phyloP scores from a whole-genome alignment of 2,329 filamentous ascomycete genomes.

The Mycogone perniciosa region DNA sequence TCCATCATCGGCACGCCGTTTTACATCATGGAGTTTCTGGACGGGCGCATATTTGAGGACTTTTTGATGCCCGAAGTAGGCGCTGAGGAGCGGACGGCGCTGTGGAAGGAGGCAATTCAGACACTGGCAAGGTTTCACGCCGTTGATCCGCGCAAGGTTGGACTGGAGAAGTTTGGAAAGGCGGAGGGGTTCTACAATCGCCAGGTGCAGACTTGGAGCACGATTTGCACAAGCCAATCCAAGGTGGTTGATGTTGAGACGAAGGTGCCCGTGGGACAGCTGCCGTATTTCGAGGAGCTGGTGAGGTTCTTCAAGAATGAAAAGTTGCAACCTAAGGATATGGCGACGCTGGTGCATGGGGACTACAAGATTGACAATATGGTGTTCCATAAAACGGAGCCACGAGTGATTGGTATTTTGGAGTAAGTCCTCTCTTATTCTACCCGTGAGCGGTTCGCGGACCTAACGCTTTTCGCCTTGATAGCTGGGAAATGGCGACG shows the following conservation, averaged over 20 bases:
- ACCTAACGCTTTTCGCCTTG: neutral
- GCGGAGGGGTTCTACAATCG: conserved; percentile 73
- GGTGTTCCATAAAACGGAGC: conserved; percentile 83
- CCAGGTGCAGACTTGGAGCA: conserved; percentile 76
- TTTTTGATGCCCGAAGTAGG: conserved; percentile 69
- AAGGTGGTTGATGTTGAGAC: conserved; percentile 70
- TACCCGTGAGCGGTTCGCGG: neutral
- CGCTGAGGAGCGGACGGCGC: conserved; percentile 61
- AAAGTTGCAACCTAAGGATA: conserved; percentile 65
- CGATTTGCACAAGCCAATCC: conserved; percentile 73
- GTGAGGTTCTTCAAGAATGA: conserved; percentile 69
- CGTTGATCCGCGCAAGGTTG: conserved; percentile 59
- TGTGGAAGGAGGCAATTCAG: conserved; percentile 81
- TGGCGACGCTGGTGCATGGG: conserved; percentile 77
- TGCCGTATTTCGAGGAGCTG: conserved; percentile 79
- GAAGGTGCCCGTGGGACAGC: conserved; percentile 65
- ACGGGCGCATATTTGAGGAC: conserved; percentile 90
- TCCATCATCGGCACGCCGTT: conserved; percentile 81
- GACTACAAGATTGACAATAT: conserved; percentile 96
- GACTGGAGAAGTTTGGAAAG: conserved; percentile 68
- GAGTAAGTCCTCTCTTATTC: conserved; percentile 50
- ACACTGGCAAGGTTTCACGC: conserved; percentile 83
- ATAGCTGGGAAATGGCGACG: conserved; percentile 93
- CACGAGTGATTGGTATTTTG: conserved; percentile 83
- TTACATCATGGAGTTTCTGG: conserved; percentile 94